Evolutionary conservation across 1,139 yeast genomes (phyloP), one percentile per base, ranked within the genome.

Genomic region (Pichia sp.): DNA sequence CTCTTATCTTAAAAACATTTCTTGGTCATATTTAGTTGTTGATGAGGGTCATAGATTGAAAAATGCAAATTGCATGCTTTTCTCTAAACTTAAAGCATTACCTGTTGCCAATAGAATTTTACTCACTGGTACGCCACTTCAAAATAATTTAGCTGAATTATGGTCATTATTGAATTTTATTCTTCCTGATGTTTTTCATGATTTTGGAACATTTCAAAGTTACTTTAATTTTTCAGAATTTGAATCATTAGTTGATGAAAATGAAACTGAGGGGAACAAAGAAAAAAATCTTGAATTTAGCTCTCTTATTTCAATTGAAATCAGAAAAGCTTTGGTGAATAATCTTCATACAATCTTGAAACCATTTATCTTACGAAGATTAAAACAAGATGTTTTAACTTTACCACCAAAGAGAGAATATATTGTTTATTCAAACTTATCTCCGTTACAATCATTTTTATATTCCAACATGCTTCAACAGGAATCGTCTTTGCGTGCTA

Each of bases 41-140:
- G 97, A 90, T 65, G 97, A 90, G 65, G 97, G 97, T 7, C 97
- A 90, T 66, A 72, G 97, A 39, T 70, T 90, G 55, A 92, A 90
- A 59, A 90, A 90, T 61, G 77, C 81, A 56, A 81, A 89, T 56
- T 85, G 95, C 62, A 70, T 81, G 54, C 70, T 90, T 53, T 83
- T 90, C 47, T 75, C 75, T 48, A 80, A 81, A 53, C 72, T 90
- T 55, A 89, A 87, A 59, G 74, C 73, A 55, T 71, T 87, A 30
- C 70, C 77, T 32, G 81, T 82, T 0, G 70, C 78, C 2, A 90
- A 90, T 60, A 70, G 96, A 52, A 68, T 90, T 44, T 68, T 90
- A 37, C 69, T 90, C 16, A 90, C 97, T 0, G 97, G 97, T 18
- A 90, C 98, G 0, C 97, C 98, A 0, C 69, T 90, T 43, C 98